A percentile compares a stretch with the other conserved stretches of the same genome.
These are phyloP conservation scores for Schoenoplectus tabernaemontani DNA, from an alignment of 202 grass and related monocot species.

Conservation along the genomic window DNA sequence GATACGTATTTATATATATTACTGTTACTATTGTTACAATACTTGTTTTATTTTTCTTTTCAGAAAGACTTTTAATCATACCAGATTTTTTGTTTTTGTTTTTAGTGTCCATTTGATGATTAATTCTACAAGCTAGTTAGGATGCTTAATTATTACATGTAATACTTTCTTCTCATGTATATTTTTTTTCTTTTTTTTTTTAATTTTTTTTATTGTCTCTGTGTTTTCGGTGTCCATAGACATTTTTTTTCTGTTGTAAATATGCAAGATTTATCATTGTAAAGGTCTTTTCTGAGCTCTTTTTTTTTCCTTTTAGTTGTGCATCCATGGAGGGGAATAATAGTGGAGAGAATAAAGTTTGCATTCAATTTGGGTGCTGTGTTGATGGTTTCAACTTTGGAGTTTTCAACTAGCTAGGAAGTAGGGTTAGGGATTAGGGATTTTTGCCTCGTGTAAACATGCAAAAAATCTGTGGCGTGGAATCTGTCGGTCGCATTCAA, in stretches of 20 bases:
- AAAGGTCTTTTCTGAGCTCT: background rate
- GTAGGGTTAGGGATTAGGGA: background rate
- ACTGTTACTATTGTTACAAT: slow-evolving; percentile 8
- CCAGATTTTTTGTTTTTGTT: slow-evolving; percentile 12
- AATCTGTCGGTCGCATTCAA: slow-evolving; percentile 7
- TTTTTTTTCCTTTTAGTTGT: background rate
- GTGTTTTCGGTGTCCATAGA: background rate
- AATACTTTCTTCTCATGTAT: background rate
- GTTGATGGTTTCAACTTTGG: background rate
- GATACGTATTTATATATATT: slow-evolving; percentile 8
- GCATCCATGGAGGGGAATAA: background rate
- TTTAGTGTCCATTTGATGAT: slow-evolving; percentile 20
- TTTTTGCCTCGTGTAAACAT: slow-evolving; percentile 6
- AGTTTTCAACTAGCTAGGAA: background rate
- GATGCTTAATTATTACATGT: background rate
- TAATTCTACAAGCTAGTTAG: slow-evolving; percentile 7
- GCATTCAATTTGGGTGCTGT: background rate
- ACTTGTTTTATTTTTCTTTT: background rate
- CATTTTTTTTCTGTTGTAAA: background rate
- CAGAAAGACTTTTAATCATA: background rate
- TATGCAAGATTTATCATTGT: background rate
- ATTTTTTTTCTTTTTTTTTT: background rate
- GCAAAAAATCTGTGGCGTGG: slow-evolving; percentile 2
- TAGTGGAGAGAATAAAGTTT: slow-evolving; percentile 10
- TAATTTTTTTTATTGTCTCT: background rate